Evolutionary conservation across 306 rosid species (phyloP).

Genomic region (Cicer pinnatifidum): DNA sequence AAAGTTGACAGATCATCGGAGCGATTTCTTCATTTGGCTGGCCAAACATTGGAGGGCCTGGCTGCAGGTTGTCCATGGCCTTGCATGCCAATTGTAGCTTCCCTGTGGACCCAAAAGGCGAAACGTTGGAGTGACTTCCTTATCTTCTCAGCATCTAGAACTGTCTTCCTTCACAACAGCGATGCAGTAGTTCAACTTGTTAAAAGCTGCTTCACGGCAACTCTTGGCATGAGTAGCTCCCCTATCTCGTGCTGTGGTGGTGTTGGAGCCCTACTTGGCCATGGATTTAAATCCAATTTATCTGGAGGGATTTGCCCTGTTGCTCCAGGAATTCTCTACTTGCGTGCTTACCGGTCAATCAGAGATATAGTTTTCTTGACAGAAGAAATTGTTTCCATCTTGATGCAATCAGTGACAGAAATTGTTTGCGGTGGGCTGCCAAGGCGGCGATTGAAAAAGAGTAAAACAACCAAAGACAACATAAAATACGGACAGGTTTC

Average conservation of each 20-base stretch:
- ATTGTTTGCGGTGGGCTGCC: constrained; percentile 58
- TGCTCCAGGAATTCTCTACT: constrained; percentile 93
- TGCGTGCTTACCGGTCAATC: constrained; percentile 73
- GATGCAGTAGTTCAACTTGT: constrained; percentile 84
- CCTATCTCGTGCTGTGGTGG: constrained; percentile 77
- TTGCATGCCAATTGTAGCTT: constrained; percentile 97
- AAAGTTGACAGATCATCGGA: constrained; percentile 83
- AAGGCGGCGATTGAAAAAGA: constrained; percentile 56
- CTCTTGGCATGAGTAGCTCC: constrained; percentile 73
- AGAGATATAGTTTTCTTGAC: constrained; percentile 72
- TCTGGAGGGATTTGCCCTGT: constrained; percentile 80
- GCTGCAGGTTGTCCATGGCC: constrained; percentile 99
- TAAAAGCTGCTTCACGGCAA: constrained; percentile 90
- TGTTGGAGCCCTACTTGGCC: constrained; percentile 90
- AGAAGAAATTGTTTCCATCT: constrained; percentile 75
- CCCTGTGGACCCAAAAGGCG: constrained; percentile 98
- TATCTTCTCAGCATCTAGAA: constrained; percentile 84
- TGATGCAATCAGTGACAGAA: constrained; percentile 81
- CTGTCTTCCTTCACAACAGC: constrained; percentile 86
- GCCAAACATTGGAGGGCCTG: constrained; percentile 86
- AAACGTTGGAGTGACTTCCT: constrained; percentile 94
- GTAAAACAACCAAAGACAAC: constrained; percentile 55
- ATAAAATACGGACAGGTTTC: constrained; percentile 68
- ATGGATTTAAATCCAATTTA: constrained; percentile 80
- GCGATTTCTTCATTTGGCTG: constrained; percentile 87